Percentiles rank a stretch among this genome's conserved stretches.
Evolutionary conservation across 108 stramenopile genomes (phyloP).

Genomic region (Mayamaea pseudoterrestris): DNA sequence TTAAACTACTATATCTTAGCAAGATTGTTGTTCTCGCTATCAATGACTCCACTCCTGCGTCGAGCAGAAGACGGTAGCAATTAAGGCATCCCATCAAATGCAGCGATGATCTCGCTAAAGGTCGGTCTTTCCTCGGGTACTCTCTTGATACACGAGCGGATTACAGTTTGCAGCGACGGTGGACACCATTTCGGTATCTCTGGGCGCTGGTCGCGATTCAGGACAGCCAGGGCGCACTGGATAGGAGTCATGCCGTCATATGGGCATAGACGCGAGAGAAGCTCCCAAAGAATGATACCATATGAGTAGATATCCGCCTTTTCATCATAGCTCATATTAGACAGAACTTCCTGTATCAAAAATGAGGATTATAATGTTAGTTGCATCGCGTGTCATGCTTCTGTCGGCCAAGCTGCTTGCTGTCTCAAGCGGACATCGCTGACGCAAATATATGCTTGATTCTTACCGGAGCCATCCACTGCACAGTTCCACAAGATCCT

Average conservation of each 20-base stretch:
- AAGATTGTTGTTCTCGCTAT: no score
- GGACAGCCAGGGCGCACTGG: constrained; percentile 77
- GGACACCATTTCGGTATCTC: constrained; percentile 80
- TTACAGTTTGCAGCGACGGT: constrained; percentile 49
- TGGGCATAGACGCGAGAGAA: constrained; percentile 72
- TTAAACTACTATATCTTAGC: no score
- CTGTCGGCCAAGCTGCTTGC: no score
- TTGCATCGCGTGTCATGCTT: no score
- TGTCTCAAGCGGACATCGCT: no score
- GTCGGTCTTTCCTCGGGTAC: constrained; percentile 55
- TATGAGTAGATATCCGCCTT: constrained; percentile 77
- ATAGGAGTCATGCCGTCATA: constrained; percentile 85
- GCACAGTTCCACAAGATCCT: constrained; percentile 88
- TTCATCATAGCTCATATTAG: constrained; percentile 65
- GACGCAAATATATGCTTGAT: not conserved
- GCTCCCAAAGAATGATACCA: constrained; percentile 80
- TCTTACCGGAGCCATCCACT: constrained; percentile 97
- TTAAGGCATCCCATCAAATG: constrained; percentile 51
- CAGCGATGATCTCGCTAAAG: constrained; percentile 51
- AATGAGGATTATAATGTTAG: no score
- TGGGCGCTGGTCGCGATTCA: constrained; percentile 70
- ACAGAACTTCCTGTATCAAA: constrained; percentile 76
- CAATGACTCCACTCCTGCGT: no score
- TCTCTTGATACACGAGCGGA: constrained; percentile 57
- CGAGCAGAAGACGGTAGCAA: no score